phyloP scores from a whole-genome alignment of 805 yeast genomes.

The Wickerhamiella siamensis region DNA sequence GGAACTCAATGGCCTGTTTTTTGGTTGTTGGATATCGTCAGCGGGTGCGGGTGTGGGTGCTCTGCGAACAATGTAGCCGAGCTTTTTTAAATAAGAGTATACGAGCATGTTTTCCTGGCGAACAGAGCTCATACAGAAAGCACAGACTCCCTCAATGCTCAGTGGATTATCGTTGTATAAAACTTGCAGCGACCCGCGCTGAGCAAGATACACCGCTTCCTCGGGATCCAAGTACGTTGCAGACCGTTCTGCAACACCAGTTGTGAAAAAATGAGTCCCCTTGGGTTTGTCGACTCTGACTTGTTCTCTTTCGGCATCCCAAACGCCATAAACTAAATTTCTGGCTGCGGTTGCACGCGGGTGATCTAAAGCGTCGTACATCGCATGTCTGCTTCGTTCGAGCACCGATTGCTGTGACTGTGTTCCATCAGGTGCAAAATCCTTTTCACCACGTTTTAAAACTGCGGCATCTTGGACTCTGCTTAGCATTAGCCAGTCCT shows the following conservation, averaged over 20 bases:
- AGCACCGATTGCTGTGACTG: slow-evolving; percentile 35
- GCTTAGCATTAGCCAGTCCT: slow-evolving; percentile 28
- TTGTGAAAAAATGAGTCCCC: slow-evolving; percentile 60
- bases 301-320: slow-evolving; percentile 23
- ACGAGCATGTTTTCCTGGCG: slow-evolving; percentile 30
- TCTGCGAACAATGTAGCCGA: slow-evolving; percentile 53
- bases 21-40: too few relatives aligned
- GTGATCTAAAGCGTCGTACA: slow-evolving; percentile 49
- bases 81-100: slow-evolving; percentile 58
- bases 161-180: slow-evolving; percentile 29
- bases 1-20: too few relatives aligned
- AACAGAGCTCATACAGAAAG: slow-evolving; percentile 27
- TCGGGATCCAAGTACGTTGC: slow-evolving; percentile 42
- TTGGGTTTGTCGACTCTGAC: slow-evolving; percentile 37
- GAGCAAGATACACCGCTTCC: slow-evolving; percentile 65
- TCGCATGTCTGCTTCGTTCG: slow-evolving; percentile 43
- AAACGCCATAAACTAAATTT: slow-evolving; percentile 39
- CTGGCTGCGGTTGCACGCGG: slow-evolving; percentile 29
- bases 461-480: slow-evolving; percentile 8
- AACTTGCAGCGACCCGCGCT: slow-evolving; percentile 55
- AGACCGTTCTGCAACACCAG: slow-evolving; percentile 47
- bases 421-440: slow-evolving; percentile 72
- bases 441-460: slow-evolving; percentile 64
- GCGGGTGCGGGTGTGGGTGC: neutral
- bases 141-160: slow-evolving; percentile 51